A percentile compares a stretch with the other conserved stretches of the same genome.
phyloP scores from a whole-genome alignment of 106 monocot species.

The Dactylorhiza incarnata region DNA sequence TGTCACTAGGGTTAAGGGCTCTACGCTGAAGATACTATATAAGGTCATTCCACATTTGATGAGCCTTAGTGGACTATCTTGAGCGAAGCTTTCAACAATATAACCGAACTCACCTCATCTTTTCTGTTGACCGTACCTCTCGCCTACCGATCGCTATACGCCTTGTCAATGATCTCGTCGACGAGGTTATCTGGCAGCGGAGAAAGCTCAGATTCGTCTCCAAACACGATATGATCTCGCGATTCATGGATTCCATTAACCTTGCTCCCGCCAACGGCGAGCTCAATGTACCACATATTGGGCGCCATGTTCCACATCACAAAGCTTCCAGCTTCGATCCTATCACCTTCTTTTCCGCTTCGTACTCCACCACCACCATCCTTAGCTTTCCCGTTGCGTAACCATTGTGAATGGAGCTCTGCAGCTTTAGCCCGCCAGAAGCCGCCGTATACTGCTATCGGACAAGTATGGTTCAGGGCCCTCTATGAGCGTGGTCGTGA shows the following conservation, averaged over 20 bases:
- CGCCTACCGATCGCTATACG: background rate
- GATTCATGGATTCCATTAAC: conserved; percentile 29
- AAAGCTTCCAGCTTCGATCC: conserved; percentile 67
- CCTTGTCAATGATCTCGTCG: conserved; percentile 17
- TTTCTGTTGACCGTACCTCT: too few relatives aligned
- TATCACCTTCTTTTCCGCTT: conserved; percentile 55
- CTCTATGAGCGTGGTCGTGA: conserved; percentile 50
- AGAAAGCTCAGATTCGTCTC: conserved; percentile 13
- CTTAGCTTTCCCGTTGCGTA: conserved; percentile 81
- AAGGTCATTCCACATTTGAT: too few relatives aligned
- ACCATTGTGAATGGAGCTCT: conserved; percentile 58
- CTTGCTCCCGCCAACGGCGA: conserved; percentile 95
- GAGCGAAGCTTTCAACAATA: too few relatives aligned
- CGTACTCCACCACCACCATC: conserved; percentile 86
- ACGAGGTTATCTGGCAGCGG: conserved; percentile 27
- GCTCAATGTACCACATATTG: conserved; percentile 99
- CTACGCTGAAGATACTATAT: too few relatives aligned
- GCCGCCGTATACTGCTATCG: conserved; percentile 80
- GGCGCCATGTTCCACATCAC: conserved; percentile 97
- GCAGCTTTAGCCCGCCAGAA: conserved; percentile 70
- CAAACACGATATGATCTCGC: conserved; percentile 28
- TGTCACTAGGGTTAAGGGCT: too few relatives aligned
- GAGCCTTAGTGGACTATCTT: too few relatives aligned
- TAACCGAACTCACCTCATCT: too few relatives aligned
- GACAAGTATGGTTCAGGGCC: conserved; percentile 29